These are phyloP conservation scores for Amanita inopinata DNA, from an alignment of 768 basidiomycete species.

Conservation along the genomic window DNA sequence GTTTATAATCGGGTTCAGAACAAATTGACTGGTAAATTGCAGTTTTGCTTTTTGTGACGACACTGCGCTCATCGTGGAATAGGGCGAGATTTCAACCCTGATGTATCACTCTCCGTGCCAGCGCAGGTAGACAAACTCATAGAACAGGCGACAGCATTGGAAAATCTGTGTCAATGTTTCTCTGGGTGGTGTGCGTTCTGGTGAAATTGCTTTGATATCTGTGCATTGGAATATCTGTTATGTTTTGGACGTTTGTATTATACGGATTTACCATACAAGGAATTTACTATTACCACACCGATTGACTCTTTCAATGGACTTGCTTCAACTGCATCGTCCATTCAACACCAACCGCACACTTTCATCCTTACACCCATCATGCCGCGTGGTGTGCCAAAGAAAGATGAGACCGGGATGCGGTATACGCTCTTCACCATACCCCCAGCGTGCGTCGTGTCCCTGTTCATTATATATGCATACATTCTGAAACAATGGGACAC, in stretches of 20 bases:
- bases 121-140: slow-evolving; percentile 91
- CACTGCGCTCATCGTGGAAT: slow-evolving; percentile 3
- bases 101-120: slow-evolving; percentile 59
- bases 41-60: neutral
- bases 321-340: neutral
- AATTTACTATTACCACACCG: slow-evolving; percentile 7
- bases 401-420: slow-evolving; percentile 73
- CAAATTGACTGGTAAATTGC: slow-evolving; percentile 83
- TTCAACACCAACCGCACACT: neutral
- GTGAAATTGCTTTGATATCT: slow-evolving; percentile 25
- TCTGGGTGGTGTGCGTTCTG: slow-evolving; percentile 92
- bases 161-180: slow-evolving; percentile 96
- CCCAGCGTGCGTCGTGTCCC: slow-evolving; percentile 38
- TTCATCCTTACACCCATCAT: slow-evolving; percentile 24
- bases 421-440: slow-evolving; percentile 81
- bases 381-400: slow-evolving; percentile 77
- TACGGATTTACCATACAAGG: slow-evolving; percentile 13
- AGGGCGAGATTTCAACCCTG: slow-evolving; percentile 93
- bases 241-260: slow-evolving; percentile 12
- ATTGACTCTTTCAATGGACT: slow-evolving; percentile 1
- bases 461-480: slow-evolving; percentile 2
- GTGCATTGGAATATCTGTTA: neutral
- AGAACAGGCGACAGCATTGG: slow-evolving; percentile 83
- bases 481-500: slow-evolving; percentile 4
- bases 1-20: slow-evolving; percentile 94